These are phyloP conservation scores for Pholiota microspora DNA, from an alignment of 768 basidiomycete species.

Conservation along the genomic window DNA sequence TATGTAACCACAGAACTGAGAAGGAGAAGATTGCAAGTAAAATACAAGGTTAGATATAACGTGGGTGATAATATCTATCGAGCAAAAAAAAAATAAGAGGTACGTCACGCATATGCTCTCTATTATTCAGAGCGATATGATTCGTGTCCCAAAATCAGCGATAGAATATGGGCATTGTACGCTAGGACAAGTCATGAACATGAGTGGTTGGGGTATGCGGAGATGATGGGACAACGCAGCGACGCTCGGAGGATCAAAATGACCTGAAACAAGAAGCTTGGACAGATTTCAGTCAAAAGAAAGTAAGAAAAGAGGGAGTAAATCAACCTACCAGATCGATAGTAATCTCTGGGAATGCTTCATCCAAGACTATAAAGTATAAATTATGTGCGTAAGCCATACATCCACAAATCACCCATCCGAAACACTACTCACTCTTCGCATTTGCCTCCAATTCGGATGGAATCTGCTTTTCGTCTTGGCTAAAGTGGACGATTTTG, in stretches of 20 bases:
- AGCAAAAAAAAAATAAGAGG: neutral
- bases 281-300: neutral
- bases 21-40: no score
- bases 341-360: constrained; percentile 50
- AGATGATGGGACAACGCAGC: constrained; percentile 23
- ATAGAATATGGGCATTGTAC: constrained; percentile 17
- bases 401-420: neutral
- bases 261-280: constrained; percentile 23
- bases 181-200: constrained; percentile 29
- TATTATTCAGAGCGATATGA: constrained; percentile 20
- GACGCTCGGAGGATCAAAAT: constrained; percentile 23
- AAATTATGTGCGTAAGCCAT: neutral
- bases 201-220: constrained; percentile 21
- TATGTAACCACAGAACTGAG: no score
- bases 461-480: constrained; percentile 51
- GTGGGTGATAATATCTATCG: neutral
- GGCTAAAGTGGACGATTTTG: constrained; percentile 67
- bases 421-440: constrained; percentile 41
- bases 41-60: neutral
- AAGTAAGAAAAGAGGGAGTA: neutral
- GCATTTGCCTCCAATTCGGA: constrained; percentile 74
- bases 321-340: constrained; percentile 24
- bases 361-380: constrained; percentile 27
- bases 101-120: no score
- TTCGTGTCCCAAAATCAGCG: constrained; percentile 23